phyloP scores from a whole-genome alignment of 371 early-diverging fungal species.

The Mortierella sp. region DNA sequence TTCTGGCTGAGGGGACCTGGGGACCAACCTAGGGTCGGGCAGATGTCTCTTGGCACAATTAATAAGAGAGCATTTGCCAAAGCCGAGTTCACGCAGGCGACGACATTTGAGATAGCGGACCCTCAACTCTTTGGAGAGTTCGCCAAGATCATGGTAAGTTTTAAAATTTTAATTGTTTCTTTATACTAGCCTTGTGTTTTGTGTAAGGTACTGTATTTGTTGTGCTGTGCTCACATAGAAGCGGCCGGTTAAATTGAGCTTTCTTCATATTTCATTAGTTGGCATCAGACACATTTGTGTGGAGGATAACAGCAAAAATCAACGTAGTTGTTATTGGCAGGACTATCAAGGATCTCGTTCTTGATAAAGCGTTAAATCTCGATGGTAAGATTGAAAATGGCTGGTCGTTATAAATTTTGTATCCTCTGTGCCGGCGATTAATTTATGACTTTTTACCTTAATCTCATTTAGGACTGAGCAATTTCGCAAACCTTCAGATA shows the following conservation, averaged over 20 bases:
- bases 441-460: not conserved
- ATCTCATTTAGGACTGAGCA: constrained; percentile 25
- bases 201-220: not conserved
- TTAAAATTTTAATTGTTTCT: not conserved
- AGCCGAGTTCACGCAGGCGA: constrained; percentile 31
- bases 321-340: constrained; percentile 40
- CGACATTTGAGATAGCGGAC: constrained; percentile 40
- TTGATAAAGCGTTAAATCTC: constrained; percentile 31
- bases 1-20: constrained; percentile 22
- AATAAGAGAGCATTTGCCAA: constrained; percentile 33
- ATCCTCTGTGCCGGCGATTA: not conserved
- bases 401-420: not conserved
- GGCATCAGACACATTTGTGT: constrained; percentile 31
- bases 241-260: not conserved
- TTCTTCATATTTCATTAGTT: constrained; percentile 9
- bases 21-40: constrained; percentile 23
- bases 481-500: constrained; percentile 40
- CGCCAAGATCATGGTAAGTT: constrained; percentile 48
- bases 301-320: constrained; percentile 30
- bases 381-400: constrained; percentile 20
- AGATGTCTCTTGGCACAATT: constrained; percentile 28
- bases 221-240: not conserved
- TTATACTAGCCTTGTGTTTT: not conserved
- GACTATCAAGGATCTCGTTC: constrained; percentile 35
- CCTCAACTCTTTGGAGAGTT: constrained; percentile 45